Evolutionary conservation across 192 early-diverging fungal species (phyloP).

Genomic region (Nowakowskiella sp.): DNA sequence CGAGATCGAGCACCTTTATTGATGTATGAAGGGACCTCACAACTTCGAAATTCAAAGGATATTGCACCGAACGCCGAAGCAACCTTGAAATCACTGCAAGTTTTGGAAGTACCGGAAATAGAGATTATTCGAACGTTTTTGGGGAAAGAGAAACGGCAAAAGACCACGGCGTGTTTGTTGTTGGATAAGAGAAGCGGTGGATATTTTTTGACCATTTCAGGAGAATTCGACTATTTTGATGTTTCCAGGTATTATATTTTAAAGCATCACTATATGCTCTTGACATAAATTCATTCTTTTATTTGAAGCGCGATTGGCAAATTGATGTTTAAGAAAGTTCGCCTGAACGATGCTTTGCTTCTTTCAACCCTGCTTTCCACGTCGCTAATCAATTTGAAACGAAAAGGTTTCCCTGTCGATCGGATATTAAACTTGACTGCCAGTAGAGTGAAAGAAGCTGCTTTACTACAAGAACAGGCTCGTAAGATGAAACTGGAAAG

Average conservation of each 20-base stretch:
- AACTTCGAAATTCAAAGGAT: slow-evolving; percentile 36
- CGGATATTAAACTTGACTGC: slow-evolving; percentile 43
- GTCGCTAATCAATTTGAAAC: slow-evolving; percentile 53
- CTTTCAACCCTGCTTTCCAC: slow-evolving; percentile 67
- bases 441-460: slow-evolving; percentile 1
- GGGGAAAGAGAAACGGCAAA: slow-evolving; percentile 34
- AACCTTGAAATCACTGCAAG: slow-evolving; percentile 52
- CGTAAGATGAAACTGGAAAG: neutral
- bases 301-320: slow-evolving; percentile 47
- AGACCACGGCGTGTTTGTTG: slow-evolving; percentile 53
- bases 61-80: slow-evolving; percentile 42
- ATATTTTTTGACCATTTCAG: slow-evolving; percentile 33
- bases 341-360: slow-evolving; percentile 72
- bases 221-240: slow-evolving; percentile 73
- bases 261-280: neutral
- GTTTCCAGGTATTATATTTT: slow-evolving; percentile 50
- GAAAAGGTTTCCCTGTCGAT: slow-evolving; percentile 68
- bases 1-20: slow-evolving; percentile 70
- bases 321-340: slow-evolving; percentile 55
- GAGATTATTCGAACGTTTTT: slow-evolving; percentile 45
- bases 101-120: slow-evolving; percentile 60
- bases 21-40: slow-evolving; percentile 52
- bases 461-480: neutral
- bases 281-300: neutral
- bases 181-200: slow-evolving; percentile 17